Evolutionary conservation across 306 rosid species (phyloP), one percentile per base, ranked within the genome.

Genomic region (Ochetophila trinervis): DNA sequence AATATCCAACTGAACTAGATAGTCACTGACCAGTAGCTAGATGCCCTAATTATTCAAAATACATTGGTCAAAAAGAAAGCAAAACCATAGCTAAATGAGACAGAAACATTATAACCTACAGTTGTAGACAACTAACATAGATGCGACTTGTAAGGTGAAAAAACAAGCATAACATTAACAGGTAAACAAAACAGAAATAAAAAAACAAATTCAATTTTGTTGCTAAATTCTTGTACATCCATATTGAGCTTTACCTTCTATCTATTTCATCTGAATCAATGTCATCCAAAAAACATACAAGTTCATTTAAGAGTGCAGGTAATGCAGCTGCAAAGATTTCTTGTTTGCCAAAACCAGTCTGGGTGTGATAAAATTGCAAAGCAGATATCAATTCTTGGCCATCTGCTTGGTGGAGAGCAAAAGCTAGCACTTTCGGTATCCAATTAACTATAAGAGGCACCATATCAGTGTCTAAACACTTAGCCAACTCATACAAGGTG

Each of bases 341-440:
- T 87, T 83, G 85, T 84, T 86, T 79, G 81, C 84, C 78, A 57
- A 81, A 87, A 76, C 90, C 86, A 30, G 81, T 86, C 44, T 84
- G 91, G 34, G 70, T 70, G 57, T 78, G 87, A 81, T 93, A 93
- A 87, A 89, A 93, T 83, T 84, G 87, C 83, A 89, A 81, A 57
- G 93, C 91, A 57, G 84, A 78, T 30, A 66, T 74, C 62, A 93
- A 76, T 65, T 77, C 84, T 63, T 60, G 82, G 47, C 69, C 91
- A 81, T 89, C 92, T 65, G 82, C 75, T 81, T 66, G 88, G 66
- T 81, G 87, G 73, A 93, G 91, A 76, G 84, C 93, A 83, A 80
- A 93, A 62, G 97, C 96, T 76, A 93, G 89, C 72, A 93, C 98
- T 87, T 89, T 87, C n/a, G 97, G 97, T 53, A 89, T 77, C 96